A percentile compares a stretch with the other conserved stretches of the same genome.
These are phyloP conservation scores for Phaeosphaeria sp. DNA, from an alignment of 2,329 filamentous ascomycete genomes.

Conservation along the genomic window DNA sequence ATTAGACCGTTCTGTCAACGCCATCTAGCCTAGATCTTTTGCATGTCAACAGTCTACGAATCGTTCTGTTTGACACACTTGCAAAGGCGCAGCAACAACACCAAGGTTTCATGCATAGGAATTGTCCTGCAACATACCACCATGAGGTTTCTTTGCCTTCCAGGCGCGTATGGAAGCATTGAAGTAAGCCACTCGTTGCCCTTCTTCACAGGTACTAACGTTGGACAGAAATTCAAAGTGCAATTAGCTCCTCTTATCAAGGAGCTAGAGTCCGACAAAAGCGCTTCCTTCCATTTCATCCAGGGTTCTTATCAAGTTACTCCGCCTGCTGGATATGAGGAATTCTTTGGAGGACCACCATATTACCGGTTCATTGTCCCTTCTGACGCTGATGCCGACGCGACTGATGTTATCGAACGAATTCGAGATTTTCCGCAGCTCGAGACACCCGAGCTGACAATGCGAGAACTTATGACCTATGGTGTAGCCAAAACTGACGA, in stretches of 20 bases:
- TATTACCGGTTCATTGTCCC: conserved; percentile 34
- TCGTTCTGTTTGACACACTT: background rate
- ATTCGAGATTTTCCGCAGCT: conserved; percentile 63
- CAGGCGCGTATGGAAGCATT: conserved; percentile 33
- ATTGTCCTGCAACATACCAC: background rate
- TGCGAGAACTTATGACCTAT: conserved; percentile 57
- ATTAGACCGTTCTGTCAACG: background rate
- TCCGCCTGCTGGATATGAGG: conserved; percentile 33
- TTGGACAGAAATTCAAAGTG: conserved; percentile 34
- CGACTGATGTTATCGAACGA: conserved; percentile 45
- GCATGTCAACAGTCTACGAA: too few relatives aligned
- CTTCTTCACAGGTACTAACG: background rate
- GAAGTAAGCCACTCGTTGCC: conserved; percentile 19
- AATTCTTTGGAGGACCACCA: conserved; percentile 36
- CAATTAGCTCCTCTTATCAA: conserved; percentile 35
- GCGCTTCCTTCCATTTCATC: conserved; percentile 29
- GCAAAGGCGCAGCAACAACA: background rate
- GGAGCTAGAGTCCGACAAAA: conserved; percentile 29
- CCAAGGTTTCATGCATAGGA: background rate
- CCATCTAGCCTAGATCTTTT: background rate
- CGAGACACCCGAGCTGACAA: conserved; percentile 62
- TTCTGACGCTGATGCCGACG: conserved; percentile 18
- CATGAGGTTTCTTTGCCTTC: conserved; percentile 31
- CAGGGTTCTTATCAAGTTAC: conserved; percentile 32
- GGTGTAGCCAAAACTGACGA: conserved; percentile 43